These are phyloP conservation scores for Metschnikowia baotianmanensis DNA, from an alignment of 805 yeast genomes.

Conservation along the genomic window DNA sequence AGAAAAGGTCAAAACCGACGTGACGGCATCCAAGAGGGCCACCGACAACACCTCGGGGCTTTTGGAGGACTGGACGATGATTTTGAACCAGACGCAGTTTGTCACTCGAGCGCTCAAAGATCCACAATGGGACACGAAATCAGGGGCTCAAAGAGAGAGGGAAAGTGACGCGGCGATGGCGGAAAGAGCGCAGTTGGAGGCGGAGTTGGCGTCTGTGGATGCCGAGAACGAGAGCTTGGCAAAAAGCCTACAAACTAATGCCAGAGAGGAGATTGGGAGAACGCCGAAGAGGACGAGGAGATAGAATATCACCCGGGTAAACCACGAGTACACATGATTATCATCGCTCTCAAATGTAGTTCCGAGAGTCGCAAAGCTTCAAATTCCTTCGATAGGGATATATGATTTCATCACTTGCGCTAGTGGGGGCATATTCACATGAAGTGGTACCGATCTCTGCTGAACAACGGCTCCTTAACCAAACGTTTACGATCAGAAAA, in stretches of 20 bases:
- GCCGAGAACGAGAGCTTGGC: conserved; percentile 26
- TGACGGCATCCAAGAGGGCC: conserved; percentile 37
- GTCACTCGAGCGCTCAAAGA: conserved; percentile 35
- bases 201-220: conserved; percentile 25
- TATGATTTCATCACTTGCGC: too few species aligned
- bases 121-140: conserved; percentile 18
- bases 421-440: too few species aligned
- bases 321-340: too few species aligned
- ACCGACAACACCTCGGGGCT: conserved; percentile 48
- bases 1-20: conserved; percentile 25
- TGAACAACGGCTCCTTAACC: too few species aligned
- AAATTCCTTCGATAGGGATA: too few species aligned
- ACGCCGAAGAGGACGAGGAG: not conserved
- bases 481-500: too few species aligned
- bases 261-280: conserved; percentile 20
- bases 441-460: too few species aligned
- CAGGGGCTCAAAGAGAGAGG: conserved; percentile 20
- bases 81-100: conserved; percentile 60
- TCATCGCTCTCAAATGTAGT: too few species aligned
- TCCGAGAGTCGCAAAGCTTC: too few species aligned
- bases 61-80: conserved; percentile 58
- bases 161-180: conserved; percentile 19
- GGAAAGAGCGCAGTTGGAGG: conserved; percentile 25
- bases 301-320: too few species aligned
- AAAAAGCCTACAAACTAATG: conserved; percentile 27